Evolutionary conservation across 169 alveolate species (phyloP).

Genomic region (Blepharisma undulans): DNA sequence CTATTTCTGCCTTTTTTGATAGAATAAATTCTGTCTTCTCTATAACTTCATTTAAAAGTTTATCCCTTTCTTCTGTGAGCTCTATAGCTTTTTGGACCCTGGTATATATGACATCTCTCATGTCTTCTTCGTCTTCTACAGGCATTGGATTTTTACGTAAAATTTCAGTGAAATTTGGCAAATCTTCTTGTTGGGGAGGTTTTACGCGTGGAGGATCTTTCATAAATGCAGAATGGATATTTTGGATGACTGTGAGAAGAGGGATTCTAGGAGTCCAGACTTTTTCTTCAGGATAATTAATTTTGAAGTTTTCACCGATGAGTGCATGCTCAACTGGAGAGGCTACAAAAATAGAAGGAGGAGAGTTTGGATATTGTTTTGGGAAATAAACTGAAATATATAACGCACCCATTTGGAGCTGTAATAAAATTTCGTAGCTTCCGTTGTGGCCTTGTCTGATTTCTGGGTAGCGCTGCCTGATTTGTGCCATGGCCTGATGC

Average conservation of each 20-base stretch:
- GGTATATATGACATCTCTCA: background rate
- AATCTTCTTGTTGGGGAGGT: background rate
- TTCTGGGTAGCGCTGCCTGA: slow-evolving; percentile 10
- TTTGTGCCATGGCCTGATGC: background rate
- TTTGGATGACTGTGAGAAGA: background rate
- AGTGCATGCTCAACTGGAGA: background rate
- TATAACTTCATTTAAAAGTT: background rate
- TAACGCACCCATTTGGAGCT: background rate
- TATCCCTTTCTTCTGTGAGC: background rate
- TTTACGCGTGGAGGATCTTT: background rate
- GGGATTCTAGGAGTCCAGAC: background rate
- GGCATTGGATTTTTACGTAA: background rate
- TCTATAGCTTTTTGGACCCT: background rate
- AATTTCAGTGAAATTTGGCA: background rate
- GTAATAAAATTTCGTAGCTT: background rate
- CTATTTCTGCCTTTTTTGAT: background rate
- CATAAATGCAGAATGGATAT: background rate
- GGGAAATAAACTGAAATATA: background rate
- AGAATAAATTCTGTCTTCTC: background rate
- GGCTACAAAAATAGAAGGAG: background rate
- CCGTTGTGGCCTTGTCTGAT: background rate
- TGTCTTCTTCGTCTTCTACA: background rate
- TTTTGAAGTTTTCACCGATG: background rate
- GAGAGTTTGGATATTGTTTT: background rate
- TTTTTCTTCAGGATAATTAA: background rate